These are phyloP conservation scores for Arctium lappa DNA, from an alignment of 129 eudicot species.

Conservation along the genomic window DNA sequence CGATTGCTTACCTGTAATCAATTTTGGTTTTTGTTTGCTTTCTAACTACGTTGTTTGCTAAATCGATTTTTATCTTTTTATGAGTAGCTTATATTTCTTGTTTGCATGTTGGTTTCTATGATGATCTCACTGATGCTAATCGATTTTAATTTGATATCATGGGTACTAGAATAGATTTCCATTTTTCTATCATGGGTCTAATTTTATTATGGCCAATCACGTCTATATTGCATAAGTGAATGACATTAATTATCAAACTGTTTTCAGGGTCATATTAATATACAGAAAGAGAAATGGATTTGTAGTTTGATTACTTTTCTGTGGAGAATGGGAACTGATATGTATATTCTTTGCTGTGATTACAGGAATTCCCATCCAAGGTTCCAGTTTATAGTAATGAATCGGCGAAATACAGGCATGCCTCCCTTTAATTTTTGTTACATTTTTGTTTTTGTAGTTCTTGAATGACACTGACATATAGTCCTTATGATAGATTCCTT, in stretches of 20 bases:
- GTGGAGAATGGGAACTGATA: background rate
- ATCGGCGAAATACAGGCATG: constrained; percentile 78
- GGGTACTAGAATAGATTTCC: too few relatives aligned
- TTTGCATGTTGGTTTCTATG: too few relatives aligned
- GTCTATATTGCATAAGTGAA: background rate
- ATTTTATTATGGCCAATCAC: background rate
- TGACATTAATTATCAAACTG: background rate
- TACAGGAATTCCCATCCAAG: constrained; percentile 81
- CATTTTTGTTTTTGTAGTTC: background rate
- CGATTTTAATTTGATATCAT: too few relatives aligned
- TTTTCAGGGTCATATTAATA: background rate
- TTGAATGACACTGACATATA: background rate
- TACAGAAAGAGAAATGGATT: background rate
- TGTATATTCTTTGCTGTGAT: background rate
- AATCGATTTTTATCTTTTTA: too few relatives aligned
- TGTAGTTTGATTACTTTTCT: background rate
- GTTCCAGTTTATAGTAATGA: constrained; percentile 91
- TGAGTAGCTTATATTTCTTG: too few relatives aligned
- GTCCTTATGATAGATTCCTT: background rate
- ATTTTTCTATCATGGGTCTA: too few relatives aligned
- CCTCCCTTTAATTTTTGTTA: background rate
- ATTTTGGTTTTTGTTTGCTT: too few relatives aligned
- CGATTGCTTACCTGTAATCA: too few relatives aligned
- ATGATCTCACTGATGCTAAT: too few relatives aligned
- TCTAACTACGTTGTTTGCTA: too few relatives aligned